phyloP scores from a whole-genome alignment of 208 protist genomes.

The Leishmania martiniquensis region DNA sequence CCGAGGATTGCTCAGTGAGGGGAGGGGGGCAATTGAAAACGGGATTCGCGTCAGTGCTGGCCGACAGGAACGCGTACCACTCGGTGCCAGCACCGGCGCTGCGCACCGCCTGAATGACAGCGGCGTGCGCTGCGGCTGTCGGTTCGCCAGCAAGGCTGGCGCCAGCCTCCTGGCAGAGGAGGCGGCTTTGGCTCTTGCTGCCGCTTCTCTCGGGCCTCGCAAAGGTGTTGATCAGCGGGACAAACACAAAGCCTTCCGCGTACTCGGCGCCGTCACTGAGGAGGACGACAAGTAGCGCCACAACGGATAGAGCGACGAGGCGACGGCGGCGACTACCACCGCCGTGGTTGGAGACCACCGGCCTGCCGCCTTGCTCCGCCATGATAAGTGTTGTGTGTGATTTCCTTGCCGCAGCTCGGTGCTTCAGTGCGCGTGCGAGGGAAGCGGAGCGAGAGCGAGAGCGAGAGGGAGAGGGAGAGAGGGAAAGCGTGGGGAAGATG shows the following conservation, averaged over 20 bases:
- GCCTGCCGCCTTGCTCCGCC: neutral
- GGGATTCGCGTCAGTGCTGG: conserved; percentile 15
- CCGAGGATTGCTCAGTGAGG: neutral
- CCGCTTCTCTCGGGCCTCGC: conserved; percentile 19
- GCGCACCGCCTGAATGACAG: conserved; percentile 21
- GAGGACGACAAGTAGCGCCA: conserved; percentile 10
- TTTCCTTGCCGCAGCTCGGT: neutral
- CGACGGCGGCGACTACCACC: neutral
- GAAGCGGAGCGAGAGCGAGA: neutral
- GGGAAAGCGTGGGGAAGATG: neutral
- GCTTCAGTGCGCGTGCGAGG: neutral
- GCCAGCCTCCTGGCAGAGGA: conserved; percentile 31
- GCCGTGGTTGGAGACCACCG: neutral
- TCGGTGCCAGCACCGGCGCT: conserved; percentile 3
- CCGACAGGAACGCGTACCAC: conserved; percentile 48
- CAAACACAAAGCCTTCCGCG: conserved; percentile 28
- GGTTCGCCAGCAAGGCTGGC: conserved; percentile 35
- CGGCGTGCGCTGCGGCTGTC: conserved; percentile 21
- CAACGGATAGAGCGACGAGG: neutral
- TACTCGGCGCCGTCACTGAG: conserved; percentile 6
- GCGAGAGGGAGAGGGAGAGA: conserved; percentile 10
- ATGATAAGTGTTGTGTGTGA: neutral
- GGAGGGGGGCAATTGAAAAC: conserved; percentile 5
- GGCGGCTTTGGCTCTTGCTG: conserved; percentile 9
- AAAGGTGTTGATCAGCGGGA: conserved; percentile 26